Evolutionary conservation across 2,329 filamentous ascomycete genomes (phyloP), one percentile per base, ranked within the genome.

Genomic region (Fusarium palustre): DNA sequence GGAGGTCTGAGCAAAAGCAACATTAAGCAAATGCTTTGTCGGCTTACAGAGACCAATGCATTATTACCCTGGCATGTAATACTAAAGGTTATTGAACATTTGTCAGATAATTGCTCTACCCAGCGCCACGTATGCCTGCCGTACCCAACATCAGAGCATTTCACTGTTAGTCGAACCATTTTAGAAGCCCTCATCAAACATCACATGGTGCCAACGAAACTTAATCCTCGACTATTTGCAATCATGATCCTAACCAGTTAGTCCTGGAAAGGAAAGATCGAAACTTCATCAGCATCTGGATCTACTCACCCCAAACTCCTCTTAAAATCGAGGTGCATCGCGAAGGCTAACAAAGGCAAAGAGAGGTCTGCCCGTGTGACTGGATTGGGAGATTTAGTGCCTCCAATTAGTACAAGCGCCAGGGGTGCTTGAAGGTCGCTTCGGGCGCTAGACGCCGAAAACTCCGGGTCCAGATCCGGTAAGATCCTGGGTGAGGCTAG

Each of bases 111-210:
- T 59, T 28, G 18, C 49, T 31, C 31, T 20, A 24, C 22, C 16
- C 12, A 36, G 34, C 41, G 36, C 42, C 11, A 20, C 18, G 28
- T 28, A 34, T 55, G 41, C 47, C 47, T 52, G 38, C 47, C 54
- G 49, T 46, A 41, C 47, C 43, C 24, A 70, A 69, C 56, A 71
- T 73, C 72, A 64, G 66, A 72, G 68, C 72, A 73, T 65, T 39
- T 57, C 34, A 28, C 48, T 43, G n/a, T 28, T 39, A 57, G 59
- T 74, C 68, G 70, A 74, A 71, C 64, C 68, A 74, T 70, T 62
- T 46, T 42, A 59, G 56, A 66, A 56, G 30, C 31, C 41, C 39
- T 64, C 55, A 59, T 65, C 53, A 60, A 60, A 64, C 61, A 68
- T 47, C 36, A 55, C 50, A 60, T 54, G 52, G 56, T 47, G 42